phyloP scores from a whole-genome alignment of 1,139 yeast species.

The Casaregolazyma lundiana region DNA sequence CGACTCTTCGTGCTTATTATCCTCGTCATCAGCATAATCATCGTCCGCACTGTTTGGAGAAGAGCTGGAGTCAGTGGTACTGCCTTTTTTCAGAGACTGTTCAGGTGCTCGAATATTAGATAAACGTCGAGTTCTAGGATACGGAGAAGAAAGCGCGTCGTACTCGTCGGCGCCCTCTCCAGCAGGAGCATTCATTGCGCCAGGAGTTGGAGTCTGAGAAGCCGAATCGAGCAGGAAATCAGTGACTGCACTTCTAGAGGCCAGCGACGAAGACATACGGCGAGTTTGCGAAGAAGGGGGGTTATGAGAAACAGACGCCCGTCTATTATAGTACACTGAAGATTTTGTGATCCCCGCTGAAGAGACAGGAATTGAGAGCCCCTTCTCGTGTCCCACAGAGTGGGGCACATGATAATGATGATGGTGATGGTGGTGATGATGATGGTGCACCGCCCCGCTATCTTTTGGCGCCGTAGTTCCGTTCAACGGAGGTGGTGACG shows the following conservation, averaged over 20 bases:
- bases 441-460: conserved; percentile 5
- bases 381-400: conserved; percentile 14
- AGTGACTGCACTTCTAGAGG: conserved; percentile 20
- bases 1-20: conserved; percentile 18
- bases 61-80: conserved; percentile 1
- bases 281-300: conserved; percentile 14
- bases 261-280: conserved; percentile 17
- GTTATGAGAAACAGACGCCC: conserved; percentile 11
- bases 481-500: conserved; percentile 15
- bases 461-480: conserved; percentile 6
- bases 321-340: conserved; percentile 11
- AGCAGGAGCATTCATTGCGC: conserved; percentile 8
- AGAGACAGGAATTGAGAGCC: conserved; percentile 1
- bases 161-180: conserved; percentile 18
- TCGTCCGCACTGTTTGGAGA: conserved; percentile 16
- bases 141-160: conserved; percentile 23
- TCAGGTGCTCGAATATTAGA: conserved; percentile 20
- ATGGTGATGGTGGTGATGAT: conserved; percentile 11
- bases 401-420: conserved; percentile 11
- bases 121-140: conserved; percentile 21
- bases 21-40: conserved; percentile 18
- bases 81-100: conserved; percentile 10
- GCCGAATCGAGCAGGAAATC: conserved; percentile 17
- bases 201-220: conserved; percentile 11
- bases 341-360: conserved; percentile 13